Base-by-base conservation (phyloP, 2,329 filamentous ascomycete genomes). In the Alternaria dauci region DNA sequence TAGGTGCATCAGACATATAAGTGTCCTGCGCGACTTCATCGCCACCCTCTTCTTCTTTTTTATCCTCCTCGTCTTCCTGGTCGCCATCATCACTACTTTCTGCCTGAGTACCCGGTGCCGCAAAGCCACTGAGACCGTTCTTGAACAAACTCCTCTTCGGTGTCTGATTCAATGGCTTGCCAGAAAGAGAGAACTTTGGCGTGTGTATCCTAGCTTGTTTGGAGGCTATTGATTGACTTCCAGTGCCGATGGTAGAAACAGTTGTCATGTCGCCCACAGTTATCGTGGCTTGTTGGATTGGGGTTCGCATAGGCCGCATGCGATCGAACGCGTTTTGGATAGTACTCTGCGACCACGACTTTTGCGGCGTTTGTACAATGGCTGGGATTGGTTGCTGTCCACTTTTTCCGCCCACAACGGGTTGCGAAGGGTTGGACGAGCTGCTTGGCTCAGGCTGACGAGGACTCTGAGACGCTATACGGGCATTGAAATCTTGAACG, bases 201-300 rank as follows among this genome's bases (percentile, higher is more conserved):
- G 75, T 76, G 47, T 82, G 78, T 18, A 81, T 80, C 42, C 79
- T 76, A 47, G 79, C 78, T 57, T 76, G 79, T 58, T 78, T 83
- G 63, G 87, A 86, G 51, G 85, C 81, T 51, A 82, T 58, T 3
- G 68, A 68, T 46, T 73, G 59, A 28, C 67, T 86, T 30, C 63
- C 5, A 44, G 68, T 85, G 1, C 90, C 89, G 66, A 93, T 84
- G 32, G 88, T 84, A 20, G 88, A 89, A 0, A 87, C 89, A 5
- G 88, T 84, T 0, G 89, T 92, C 46, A 84, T 85, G 62, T 89
- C 84, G 1, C 91, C 91, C 55, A 94, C 87, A 0, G 90, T 93
- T 48, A 94, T 91, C 2, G 90, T 92, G 20, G 91, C 91, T 52
- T 89, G 81, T 69, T 92, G 88, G 28, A 84, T 79, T 1, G 86